Conservation (phyloP, 805 yeast genomes). For the Wickerhamomyces hampshirensis region DNA sequence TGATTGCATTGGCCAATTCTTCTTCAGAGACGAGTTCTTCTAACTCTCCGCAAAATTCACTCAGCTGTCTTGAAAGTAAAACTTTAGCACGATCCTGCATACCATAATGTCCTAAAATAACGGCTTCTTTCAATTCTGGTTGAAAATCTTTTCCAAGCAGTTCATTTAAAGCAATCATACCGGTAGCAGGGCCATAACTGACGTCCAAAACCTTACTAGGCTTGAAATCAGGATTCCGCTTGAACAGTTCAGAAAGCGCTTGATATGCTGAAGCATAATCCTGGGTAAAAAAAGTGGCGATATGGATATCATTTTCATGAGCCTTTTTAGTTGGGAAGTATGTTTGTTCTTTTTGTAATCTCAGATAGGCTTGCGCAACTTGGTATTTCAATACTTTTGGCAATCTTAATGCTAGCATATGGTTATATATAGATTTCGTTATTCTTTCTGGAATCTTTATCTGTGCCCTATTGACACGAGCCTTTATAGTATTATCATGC, state of each 20-base stretch:
- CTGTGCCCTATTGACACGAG: conserved; percentile 45
- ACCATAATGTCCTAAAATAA: conserved; percentile 60
- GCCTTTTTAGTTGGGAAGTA: conserved; percentile 42
- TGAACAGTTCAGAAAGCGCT: conserved; percentile 60
- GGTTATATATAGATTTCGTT: conserved; percentile 54
- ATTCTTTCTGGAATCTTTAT: conserved; percentile 52
- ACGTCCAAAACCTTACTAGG: conserved; percentile 73
- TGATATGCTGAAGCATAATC: conserved; percentile 69
- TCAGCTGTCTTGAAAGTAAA: conserved; percentile 62
- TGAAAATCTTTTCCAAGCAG: conserved; percentile 61
- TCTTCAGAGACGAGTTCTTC: conserved; percentile 17
- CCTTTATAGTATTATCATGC: conserved; percentile 52
- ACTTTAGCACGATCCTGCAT: conserved; percentile 82
- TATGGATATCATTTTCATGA: conserved; percentile 70
- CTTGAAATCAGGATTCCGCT: conserved; percentile 50
- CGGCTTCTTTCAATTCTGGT: conserved; percentile 65
- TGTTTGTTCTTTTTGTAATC: conserved; percentile 46
- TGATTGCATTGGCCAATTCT: conserved; percentile 17
- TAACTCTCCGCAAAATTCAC: conserved; percentile 39
- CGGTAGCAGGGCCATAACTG: conserved; percentile 90
- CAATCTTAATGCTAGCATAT: conserved; percentile 52
- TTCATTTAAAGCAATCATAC: conserved; percentile 84
- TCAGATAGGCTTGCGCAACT: conserved; percentile 52
- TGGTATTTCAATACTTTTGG: conserved; percentile 63
- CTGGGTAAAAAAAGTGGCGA: conserved; percentile 76